phyloP scores from a whole-genome alignment of 1,284 basidiomycete genomes.

The Puccinia hordei region DNA sequence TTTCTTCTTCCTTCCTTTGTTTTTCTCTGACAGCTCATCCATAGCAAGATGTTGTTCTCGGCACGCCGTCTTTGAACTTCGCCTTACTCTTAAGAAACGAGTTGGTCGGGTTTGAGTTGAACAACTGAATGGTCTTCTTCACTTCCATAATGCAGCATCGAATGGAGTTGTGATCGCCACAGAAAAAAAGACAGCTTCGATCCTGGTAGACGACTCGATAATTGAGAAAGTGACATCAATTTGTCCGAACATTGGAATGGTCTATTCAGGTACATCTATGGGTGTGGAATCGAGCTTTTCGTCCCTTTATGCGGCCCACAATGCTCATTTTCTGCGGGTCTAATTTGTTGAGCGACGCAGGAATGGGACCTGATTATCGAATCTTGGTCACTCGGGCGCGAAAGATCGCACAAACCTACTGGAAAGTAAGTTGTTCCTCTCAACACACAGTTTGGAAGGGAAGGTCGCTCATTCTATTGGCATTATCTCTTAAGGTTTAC shows the following conservation, averaged over 20 bases:
- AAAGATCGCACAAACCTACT: conserved; percentile 97
- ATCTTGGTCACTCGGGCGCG: conserved; percentile 89
- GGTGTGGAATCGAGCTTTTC: not conserved
- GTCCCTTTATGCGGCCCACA: not conserved
- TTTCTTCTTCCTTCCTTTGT: too few species aligned
- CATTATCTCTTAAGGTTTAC: conserved; percentile 67
- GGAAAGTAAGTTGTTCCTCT: conserved; percentile 66
- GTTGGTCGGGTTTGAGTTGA: not conserved
- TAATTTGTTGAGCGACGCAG: conserved; percentile 57
- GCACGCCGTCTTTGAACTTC: not conserved
- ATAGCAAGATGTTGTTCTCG: conserved; percentile 42
- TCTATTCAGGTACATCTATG: conserved; percentile 69
- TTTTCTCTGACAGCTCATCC: conserved; percentile 20
- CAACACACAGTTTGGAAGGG: not conserved
- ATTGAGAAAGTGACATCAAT: conserved; percentile 94
- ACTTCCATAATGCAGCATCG: conserved; percentile 67
- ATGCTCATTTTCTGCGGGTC: conserved; percentile 40
- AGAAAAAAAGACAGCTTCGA: conserved; percentile 97
- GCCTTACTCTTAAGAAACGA: not conserved
- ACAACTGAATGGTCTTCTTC: conserved; percentile 5
- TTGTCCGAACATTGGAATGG: conserved; percentile 98
- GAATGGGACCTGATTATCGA: conserved; percentile 98
- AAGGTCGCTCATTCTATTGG: not conserved
- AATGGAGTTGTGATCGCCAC: conserved; percentile 99
- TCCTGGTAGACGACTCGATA: conserved; percentile 95